phyloP scores from a whole-genome alignment of 2,329 filamentous ascomycete genomes.

The Atkinsonella hypoxylon region DNA sequence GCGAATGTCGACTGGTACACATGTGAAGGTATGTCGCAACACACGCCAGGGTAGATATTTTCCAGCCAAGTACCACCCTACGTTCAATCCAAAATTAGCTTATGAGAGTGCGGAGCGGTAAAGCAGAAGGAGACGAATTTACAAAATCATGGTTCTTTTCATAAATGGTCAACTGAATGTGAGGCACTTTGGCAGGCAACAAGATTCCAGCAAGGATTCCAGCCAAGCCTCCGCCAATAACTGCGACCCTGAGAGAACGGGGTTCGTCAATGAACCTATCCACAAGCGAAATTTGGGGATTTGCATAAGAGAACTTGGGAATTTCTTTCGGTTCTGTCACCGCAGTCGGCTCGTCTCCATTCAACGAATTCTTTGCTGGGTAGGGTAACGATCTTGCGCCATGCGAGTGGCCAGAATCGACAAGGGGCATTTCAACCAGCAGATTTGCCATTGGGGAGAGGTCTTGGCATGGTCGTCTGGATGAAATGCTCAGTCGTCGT shows the following conservation, averaged over 20 bases:
- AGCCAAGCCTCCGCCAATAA: constrained; percentile 25
- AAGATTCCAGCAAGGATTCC: constrained; percentile 46
- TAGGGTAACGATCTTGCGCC: background rate
- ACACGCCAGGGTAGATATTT: constrained; percentile 50
- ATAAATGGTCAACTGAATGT: constrained; percentile 51
- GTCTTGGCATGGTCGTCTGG: background rate
- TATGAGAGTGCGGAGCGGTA: constrained; percentile 6
- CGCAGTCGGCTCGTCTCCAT: background rate
- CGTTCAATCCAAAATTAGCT: too few relatives aligned
- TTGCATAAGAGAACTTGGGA: background rate
- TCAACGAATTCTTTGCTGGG: background rate
- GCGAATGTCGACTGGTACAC: constrained; percentile 59
- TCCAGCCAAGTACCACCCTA: constrained; percentile 43
- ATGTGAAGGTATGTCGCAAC: constrained; percentile 58
- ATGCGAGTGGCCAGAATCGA: background rate
- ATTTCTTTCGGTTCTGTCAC: background rate
- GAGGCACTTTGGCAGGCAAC: constrained; percentile 56
- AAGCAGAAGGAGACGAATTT: constrained; percentile 14
- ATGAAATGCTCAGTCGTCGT: background rate
- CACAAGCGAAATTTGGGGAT: constrained; percentile 9
- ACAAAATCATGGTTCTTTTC: constrained; percentile 59
- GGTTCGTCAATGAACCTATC: constrained; percentile 24
- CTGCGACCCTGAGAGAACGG: constrained; percentile 20
- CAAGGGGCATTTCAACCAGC: background rate
- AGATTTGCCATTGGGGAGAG: background rate